Base-by-base conservation (phyloP, 768 basidiomycete species). In the Pleurotus pulmonarius region DNA sequence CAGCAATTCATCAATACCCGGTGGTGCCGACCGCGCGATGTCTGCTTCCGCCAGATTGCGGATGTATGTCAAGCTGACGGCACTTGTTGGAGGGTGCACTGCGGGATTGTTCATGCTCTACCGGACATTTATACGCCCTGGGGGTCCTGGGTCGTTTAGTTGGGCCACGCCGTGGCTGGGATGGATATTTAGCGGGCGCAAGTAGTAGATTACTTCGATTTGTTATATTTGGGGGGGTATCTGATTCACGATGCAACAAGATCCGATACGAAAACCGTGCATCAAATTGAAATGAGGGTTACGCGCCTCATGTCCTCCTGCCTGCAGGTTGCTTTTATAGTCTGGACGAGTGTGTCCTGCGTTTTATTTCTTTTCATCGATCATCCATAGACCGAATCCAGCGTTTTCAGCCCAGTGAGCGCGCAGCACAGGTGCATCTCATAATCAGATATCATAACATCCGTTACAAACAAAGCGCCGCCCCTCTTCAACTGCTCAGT, bases 1-100 rank as follows among this genome's bases (percentile, higher is more conserved):
- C 59, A 89, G 88, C 55, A 70, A 81, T 60, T 70, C 79, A 38
- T 80, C 88, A 34, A 87, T 90, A 66, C 92, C 92, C 58, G 92
- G 92, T 37, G 91, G 92, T n/a, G 80, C 80, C 56, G 90, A 92
- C 59, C 87, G 89, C 48, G 86, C 87, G 40, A 69, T 91, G 77
- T 83, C 86, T 55, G 77, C 87, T 12, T 80, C 85, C 46, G 80
- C 83, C 61, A 80, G 84, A 63, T 67, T 94, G 63, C 81, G 84
- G 69, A 83, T 79, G 74, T 90, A 90, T 68, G 73, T 92, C 59
- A 83, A 83, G 48, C 58, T 89, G 60, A 87, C 88, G 16, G 90
- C 89, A 55, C 61, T 90, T 58, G 61, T 92, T 37, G 90, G 90
- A 22, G 88, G 90, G 37, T 75, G 83, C 59, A 83, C 87, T 34